Evolutionary conservation across 768 basidiomycete genomes (phyloP), one percentile per base, ranked within the genome.

Genomic region (Macrolepiota albuminosa): DNA sequence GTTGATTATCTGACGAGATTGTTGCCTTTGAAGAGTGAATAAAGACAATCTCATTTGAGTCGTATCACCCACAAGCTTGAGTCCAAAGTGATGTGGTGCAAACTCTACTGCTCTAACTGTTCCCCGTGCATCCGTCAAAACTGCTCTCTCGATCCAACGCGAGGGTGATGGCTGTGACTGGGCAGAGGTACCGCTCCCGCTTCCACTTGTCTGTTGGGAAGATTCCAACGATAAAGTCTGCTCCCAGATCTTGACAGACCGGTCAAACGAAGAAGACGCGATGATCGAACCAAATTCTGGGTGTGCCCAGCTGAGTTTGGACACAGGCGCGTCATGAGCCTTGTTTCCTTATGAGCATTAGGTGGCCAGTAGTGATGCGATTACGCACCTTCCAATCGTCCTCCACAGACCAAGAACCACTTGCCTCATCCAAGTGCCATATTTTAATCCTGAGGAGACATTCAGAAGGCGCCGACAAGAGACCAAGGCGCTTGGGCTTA

Each of bases 291-390:
- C 95, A 60, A 94, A 95, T 71, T 95, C 88, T 5, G 96, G 94
- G 69, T 95, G 94, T 1, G 93, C 93, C 91, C 94, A 98, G 55
- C 84, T 83, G 14, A 97, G 66, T 70, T 83, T 87, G 8, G 93
- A 84, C 40, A 97, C 81, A 0, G 95, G 86, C 16, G 94, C 94
- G 67, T 96, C 93, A 70, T 98, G 95, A n/a, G 95, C 96, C 92
- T 96, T 46, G 18, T 46, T 24, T 26, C 21, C 36, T 36, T 46
- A 33, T 56, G 34, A 56, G 7, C 18, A 54, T 45, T 24, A 21
- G n/a, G 31, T 56, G 29, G n/a, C 24, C 29, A 26, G 6, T 0
- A 8, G 18, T 26, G 29, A 54, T 52, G 34, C 10, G 13, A 53
- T 46, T 40, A 57, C 81, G 48, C 56, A 89, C 93, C 80, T 94